A percentile compares a stretch with the other conserved stretches of the same genome.
Conservation (phyloP, 495 filamentous ascomycete genomes). For the Aspergillus biplanus region DNA sequence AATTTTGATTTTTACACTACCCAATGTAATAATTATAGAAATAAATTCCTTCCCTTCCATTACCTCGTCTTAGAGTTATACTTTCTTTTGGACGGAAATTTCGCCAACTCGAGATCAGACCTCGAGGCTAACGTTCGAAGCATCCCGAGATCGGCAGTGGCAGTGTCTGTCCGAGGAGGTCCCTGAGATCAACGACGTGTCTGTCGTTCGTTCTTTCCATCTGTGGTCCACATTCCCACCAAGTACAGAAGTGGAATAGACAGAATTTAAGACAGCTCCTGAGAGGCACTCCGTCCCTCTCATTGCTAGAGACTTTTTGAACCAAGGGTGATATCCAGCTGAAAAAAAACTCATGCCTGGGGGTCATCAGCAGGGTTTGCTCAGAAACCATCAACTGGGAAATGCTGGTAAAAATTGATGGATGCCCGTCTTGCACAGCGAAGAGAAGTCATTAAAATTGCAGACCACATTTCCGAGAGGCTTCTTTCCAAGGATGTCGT, state of each 20-base stretch:
- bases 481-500: too few species aligned
- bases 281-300: background rate
- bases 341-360: too few species aligned
- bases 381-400: too few species aligned
- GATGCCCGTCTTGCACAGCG: too few species aligned
- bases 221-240: slow-evolving; percentile 22
- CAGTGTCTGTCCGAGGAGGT: slow-evolving; percentile 30
- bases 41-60: too few species aligned
- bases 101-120: slow-evolving; percentile 28
- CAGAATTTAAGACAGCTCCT: background rate
- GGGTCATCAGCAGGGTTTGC: too few species aligned
- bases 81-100: slow-evolving; percentile 2
- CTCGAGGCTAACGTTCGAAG: slow-evolving; percentile 24
- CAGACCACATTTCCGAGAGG: too few species aligned
- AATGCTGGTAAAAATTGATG: too few species aligned
- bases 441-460: too few species aligned
- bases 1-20: too few species aligned
- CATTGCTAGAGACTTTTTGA: background rate
- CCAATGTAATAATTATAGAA: too few species aligned
- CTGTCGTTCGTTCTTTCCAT: slow-evolving; percentile 11
- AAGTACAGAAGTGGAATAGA: slow-evolving; percentile 13
- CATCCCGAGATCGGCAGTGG: slow-evolving; percentile 46
- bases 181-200: slow-evolving; percentile 25
- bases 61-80: background rate
- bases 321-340: background rate